Evolutionary conservation across 495 filamentous ascomycete species (phyloP), one percentile per base, ranked within the genome.

Genomic region (Lichenothelia convexa): DNA sequence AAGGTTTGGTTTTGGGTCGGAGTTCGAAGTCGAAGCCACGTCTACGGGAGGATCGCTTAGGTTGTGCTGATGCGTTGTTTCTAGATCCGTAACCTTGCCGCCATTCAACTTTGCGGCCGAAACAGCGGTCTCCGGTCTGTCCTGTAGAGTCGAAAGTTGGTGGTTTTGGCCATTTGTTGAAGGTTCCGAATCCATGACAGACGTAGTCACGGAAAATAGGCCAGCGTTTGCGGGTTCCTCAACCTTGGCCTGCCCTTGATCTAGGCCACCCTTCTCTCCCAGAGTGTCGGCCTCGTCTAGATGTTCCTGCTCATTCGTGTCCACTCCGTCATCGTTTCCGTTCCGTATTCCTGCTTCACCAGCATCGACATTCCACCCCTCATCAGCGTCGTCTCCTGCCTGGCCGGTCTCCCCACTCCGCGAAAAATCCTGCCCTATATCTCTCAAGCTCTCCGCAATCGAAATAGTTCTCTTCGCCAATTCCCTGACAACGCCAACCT

Each of bases 401-500:
- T 30, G 21, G 21, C 38, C 26, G n/a, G n/a, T n/a, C 18, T 24
- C 36, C 24, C 32, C 49, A 8, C 46, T 48, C 40, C n/a, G 36
- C 43, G 40, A 34, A 30, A 23, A 53, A 41, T 32, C 46, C 47
- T 39, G 15, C 35, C 38, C 34, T 35, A 51, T 30, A 36, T 54
- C 32, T 39, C 30, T 33, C 15, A 55, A 34, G 6, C 51, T 46
- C 5, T 40, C 30, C 15, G 46, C 33, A 18, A 57, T 38, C 24
- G 46, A 39, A 11, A 72, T 63, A 5, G 72, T 71, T 32, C 63
- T 61, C 59, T 73, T 70, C 1, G 62, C 71, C 19, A 79, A 51
- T 32, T 74, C 73, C 20, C 71, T 53, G 17, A 79, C 52, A 39
- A 57, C 58, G 5, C 65, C 64, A 11, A 78, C 62, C 43, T 76